Evolutionary conservation across 331 rosid genomes (phyloP).

Genomic region (Malus hybrid): DNA sequence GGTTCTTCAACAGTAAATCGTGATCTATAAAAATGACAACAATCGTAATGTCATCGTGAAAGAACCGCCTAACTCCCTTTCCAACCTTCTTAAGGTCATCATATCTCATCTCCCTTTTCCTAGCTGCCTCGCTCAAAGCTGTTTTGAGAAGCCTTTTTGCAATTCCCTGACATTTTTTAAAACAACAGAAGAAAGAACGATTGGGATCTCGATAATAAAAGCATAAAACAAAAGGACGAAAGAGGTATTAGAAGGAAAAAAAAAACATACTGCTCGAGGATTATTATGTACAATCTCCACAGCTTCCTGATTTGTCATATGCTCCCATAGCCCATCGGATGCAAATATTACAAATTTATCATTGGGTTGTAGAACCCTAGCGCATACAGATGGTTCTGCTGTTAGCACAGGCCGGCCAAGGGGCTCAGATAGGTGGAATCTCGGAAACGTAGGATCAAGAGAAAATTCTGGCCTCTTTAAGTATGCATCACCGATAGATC

Average conservation of each 20-base stretch:
- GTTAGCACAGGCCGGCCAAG: conserved; percentile 41
- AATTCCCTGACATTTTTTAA: conserved; percentile 46
- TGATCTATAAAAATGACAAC: conserved; percentile 70
- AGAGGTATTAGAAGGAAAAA: background rate
- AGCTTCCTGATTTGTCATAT: conserved; percentile 69
- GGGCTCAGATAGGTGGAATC: conserved; percentile 50
- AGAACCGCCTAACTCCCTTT: conserved; percentile 56
- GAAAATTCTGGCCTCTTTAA: conserved; percentile 74
- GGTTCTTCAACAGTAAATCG: conserved; percentile 35
- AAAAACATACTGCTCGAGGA: conserved; percentile 48
- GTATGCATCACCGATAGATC: conserved; percentile 82
- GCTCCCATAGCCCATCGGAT: conserved; percentile 92
- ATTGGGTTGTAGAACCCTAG: conserved; percentile 29
- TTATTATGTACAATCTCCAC: conserved; percentile 58
- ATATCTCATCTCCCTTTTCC: conserved; percentile 65
- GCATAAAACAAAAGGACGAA: background rate
- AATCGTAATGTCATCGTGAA: conserved; percentile 76
- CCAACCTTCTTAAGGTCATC: conserved; percentile 64
- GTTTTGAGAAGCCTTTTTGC: conserved; percentile 61
- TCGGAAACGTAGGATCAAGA: conserved; percentile 67
- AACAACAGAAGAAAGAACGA: background rate
- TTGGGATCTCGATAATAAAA: background rate
- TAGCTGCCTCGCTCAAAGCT: conserved; percentile 65
- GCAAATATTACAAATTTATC: conserved; percentile 64
- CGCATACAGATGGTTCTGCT: conserved; percentile 39